Evolutionary conservation across 495 filamentous ascomycete species (phyloP).

Genomic region (Xylaria castorea): DNA sequence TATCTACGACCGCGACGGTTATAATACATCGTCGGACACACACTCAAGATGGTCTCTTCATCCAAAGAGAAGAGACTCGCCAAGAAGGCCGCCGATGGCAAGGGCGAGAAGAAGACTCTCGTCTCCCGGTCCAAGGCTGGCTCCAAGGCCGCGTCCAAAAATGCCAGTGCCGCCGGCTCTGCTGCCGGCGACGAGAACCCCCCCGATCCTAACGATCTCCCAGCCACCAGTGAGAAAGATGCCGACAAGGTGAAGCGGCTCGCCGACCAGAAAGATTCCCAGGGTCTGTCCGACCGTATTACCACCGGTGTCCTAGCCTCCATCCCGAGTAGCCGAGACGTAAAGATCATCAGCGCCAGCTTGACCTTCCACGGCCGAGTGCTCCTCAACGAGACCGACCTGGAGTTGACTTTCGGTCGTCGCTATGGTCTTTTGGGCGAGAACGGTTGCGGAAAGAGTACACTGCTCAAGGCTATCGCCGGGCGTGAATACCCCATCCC

Average conservation of each 20-base stretch:
- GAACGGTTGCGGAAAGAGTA: constrained; percentile 99
- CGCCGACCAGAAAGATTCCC: constrained; percentile 87
- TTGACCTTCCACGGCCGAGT: constrained; percentile 98
- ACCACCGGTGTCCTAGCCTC: constrained; percentile 97
- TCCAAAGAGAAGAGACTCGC: constrained; percentile 98
- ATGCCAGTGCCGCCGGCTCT: constrained; percentile 67
- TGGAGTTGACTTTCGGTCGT: constrained; percentile 92
- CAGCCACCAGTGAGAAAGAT: constrained; percentile 73
- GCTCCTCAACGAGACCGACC: constrained; percentile 87
- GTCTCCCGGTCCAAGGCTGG: constrained; percentile 70
- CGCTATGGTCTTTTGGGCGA: constrained; percentile 95
- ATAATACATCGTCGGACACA: constrained; percentile 49
- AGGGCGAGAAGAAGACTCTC: constrained; percentile 74
- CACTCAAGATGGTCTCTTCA: constrained; percentile 86
- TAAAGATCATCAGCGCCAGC: constrained; percentile 93
- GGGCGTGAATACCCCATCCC: constrained; percentile 94
- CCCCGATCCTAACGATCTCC: constrained; percentile 64
- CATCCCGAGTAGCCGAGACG: constrained; percentile 80
- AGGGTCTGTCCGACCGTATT: constrained; percentile 95
- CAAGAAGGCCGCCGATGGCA: constrained; percentile 83
- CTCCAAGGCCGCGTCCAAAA: constrained; percentile 69
- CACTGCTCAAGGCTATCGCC: constrained; percentile 91
- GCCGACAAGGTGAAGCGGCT: constrained; percentile 77
- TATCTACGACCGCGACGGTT: background rate
- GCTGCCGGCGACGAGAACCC: constrained; percentile 74